Evolutionary conservation across 2,329 filamentous ascomycete genomes (phyloP), one percentile per base, ranked within the genome.

Genomic region (Sporothrix dimorphospora): DNA sequence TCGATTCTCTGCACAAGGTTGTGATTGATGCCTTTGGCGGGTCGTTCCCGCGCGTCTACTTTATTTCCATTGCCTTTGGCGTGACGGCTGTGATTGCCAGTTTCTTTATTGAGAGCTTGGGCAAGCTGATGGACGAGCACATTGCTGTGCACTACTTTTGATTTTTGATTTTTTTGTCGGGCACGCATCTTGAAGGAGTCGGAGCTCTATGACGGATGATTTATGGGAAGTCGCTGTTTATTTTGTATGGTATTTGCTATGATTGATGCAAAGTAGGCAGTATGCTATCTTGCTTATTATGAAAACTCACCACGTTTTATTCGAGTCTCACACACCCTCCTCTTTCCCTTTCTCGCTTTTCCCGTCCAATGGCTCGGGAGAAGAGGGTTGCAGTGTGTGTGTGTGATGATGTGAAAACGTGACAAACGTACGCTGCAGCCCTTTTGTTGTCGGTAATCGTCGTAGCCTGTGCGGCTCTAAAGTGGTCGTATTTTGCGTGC

Each of bases 111-210:
- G 61, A 65, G 61, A 47, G 42, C 61, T 14, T 65, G 6, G 42
- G 42, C 61, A 65, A 47, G 21, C n/a, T 65, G 12, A 65, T 65
- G 61, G 61, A 65, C 40, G 61, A 47, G 61, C 61, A 65, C 61
- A 65, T 65, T 65, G 61, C 61, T 11, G 61, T 65, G 21, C 61
- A 47, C 21, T 65, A 65, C 61, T 65, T 65, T 65, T 63, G 21
- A 30, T 11, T 21, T n/a, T n/a, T n/a, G n/a, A n/a, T n/a, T n/a
- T n/a, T n/a, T n/a, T n/a, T n/a, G n/a, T n/a, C n/a, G n/a, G n/a
- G n/a, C n/a, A n/a, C n/a, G n/a, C n/a, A n/a, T 8, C 6, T 40
- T 21, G 24, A 30, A 27, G 24, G 51, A 55, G 51, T 55, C 27
- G 27, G 51, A 24, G 24, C 11, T 55, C 11, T 30, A 51, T 21